Evolutionary conservation across 495 filamentous ascomycete species (phyloP).

Genomic region (Aspergillus funiculosus): DNA sequence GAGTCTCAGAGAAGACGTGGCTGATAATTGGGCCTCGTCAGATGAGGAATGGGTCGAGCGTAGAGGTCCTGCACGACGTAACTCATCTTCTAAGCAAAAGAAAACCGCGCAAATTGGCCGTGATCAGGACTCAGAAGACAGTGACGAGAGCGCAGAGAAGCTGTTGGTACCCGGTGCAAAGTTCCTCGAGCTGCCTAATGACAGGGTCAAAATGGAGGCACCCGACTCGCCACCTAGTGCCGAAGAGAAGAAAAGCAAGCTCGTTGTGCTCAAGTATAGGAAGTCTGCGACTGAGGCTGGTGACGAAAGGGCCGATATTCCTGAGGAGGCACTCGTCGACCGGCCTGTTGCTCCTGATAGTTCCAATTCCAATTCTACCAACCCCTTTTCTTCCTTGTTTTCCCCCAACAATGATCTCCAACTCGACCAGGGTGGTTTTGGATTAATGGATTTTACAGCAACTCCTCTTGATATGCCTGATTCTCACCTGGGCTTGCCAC

Average conservation of each 20-base stretch:
- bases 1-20: slow-evolving; percentile 1
- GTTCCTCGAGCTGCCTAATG: slow-evolving; percentile 17
- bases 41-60: slow-evolving; percentile 22
- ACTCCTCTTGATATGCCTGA: too few relatives aligned
- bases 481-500: too few relatives aligned
- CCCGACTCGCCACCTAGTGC: background rate
- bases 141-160: slow-evolving; percentile 2
- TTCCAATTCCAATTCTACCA: too few relatives aligned
- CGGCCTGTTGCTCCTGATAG: too few relatives aligned
- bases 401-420: background rate
- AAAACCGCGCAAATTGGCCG: background rate
- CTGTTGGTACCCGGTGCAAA: slow-evolving; percentile 16
- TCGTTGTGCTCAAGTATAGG: slow-evolving; percentile 12
- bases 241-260: background rate
- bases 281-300: background rate
- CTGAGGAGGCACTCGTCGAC: too few relatives aligned
- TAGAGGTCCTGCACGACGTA: slow-evolving; percentile 4
- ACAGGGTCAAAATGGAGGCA: background rate
- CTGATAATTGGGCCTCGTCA: slow-evolving; percentile 18
- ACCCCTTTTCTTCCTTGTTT: too few relatives aligned
- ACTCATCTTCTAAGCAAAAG: background rate
- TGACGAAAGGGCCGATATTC: too few relatives aligned
- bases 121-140: slow-evolving; percentile 9
- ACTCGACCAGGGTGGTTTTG: background rate
- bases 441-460: background rate